These are phyloP conservation scores for Acanthochlamys bracteata DNA, from an alignment of 106 monocot species.

Conservation along the genomic window DNA sequence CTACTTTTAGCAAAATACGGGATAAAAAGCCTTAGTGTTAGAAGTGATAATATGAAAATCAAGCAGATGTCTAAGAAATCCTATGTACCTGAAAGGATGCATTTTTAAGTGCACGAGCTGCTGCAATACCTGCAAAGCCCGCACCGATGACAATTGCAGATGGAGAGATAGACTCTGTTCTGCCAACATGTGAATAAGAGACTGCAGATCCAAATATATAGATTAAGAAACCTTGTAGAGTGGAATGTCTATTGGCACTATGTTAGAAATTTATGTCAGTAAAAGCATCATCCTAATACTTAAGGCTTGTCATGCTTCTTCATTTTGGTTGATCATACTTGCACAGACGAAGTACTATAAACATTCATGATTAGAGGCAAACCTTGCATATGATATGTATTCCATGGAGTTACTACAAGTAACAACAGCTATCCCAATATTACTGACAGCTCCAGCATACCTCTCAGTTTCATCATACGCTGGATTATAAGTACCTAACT, in stretches of 20 bases:
- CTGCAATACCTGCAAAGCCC: conserved; percentile 80
- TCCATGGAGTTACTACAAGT: no score
- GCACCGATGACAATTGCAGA: conserved; percentile 70
- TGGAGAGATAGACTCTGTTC: conserved; percentile 31
- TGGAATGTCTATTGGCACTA: no score
- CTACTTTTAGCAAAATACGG: background rate
- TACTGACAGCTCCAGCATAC: no score
- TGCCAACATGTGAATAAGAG: conserved; percentile 25
- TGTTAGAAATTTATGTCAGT: no score
- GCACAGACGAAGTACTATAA: background rate
- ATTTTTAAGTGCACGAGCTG: conserved; percentile 70
- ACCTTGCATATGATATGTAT: background rate
- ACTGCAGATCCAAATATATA: conserved; percentile 11
- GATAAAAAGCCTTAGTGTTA: background rate
- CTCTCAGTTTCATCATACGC: no score
- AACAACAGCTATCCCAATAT: no score
- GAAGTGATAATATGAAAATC: background rate
- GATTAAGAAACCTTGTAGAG: conserved; percentile 3
- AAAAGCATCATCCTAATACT: background rate
- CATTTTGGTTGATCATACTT: background rate
- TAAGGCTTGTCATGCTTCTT: background rate
- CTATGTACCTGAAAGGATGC: conserved; percentile 74
- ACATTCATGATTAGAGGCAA: background rate
- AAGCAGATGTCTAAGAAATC: background rate
- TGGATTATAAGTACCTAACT: no score